A percentile compares a stretch with the other conserved stretches of the same genome.
phyloP scores from a whole-genome alignment of 768 basidiomycete species.

The Psilocybe azurescens region DNA sequence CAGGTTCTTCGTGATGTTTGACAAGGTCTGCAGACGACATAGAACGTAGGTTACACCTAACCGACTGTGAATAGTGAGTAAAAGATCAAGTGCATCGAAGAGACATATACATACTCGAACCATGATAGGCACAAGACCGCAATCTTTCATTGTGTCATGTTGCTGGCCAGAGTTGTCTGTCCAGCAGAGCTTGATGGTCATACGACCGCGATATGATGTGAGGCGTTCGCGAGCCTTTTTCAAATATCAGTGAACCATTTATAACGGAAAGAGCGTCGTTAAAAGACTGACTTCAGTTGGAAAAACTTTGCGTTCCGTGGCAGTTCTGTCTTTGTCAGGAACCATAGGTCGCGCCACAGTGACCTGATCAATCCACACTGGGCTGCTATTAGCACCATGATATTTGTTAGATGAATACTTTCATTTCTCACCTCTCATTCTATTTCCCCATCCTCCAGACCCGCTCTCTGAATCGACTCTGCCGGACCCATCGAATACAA shows the following conservation, averaged over 20 bases:
- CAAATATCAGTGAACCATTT: not conserved
- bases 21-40: conserved; percentile 90
- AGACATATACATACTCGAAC: conserved; percentile 71
- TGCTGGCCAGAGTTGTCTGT: conserved; percentile 72
- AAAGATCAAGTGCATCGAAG: not conserved
- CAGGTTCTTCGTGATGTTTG: conserved; percentile 90
- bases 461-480: conserved; percentile 57
- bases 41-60: conserved; percentile 87
- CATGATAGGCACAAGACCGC: conserved; percentile 96
- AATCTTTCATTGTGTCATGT: conserved; percentile 79
- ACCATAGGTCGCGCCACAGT: conserved; percentile 87
- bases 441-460: conserved; percentile 74
- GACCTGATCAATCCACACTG: conserved; percentile 92
- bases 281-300: conserved; percentile 77
- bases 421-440: conserved; percentile 74
- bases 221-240: conserved; percentile 91
- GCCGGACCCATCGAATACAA: conserved; percentile 87
- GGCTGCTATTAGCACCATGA: conserved; percentile 16
- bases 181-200: conserved; percentile 90
- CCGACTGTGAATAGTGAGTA: conserved; percentile 58
- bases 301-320: conserved; percentile 79
- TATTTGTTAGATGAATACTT: not conserved
- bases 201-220: conserved; percentile 88
- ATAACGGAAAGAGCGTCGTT: not conserved
- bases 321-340: conserved; percentile 78